Evolutionary conservation across 345 rosid genomes (phyloP), one percentile per base, ranked within the genome.

Genomic region (Salix brachista): DNA sequence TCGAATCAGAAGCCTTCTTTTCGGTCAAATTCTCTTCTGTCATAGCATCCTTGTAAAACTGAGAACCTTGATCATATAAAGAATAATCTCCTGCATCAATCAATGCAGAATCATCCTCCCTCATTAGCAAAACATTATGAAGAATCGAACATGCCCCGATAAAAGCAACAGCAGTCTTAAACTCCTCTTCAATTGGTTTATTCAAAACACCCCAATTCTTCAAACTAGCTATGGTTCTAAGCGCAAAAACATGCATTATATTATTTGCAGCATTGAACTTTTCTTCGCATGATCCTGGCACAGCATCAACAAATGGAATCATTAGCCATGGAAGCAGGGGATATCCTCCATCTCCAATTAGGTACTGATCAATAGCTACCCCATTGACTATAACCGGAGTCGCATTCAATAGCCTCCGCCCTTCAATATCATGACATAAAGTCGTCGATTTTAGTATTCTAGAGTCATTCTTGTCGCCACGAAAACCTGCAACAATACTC

Each of bases 321-420:
- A 91, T 86, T 50, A 91, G 67, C 92, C 95, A 89, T 21, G 90
- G 95, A 80, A 89, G 90, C 80, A 88, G 79, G 76, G 91, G 95
- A 65, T 88, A 91, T 19, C 75, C 85, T 73, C 70, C 79, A 75
- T 79, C 84, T 26, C 90, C 94, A 78, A 88, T 74, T 46, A 91
- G 75, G 71, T 91, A 91, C 80, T 88, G 91, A 74, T 79, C 77
- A 18, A 83, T 67, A 28, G 69, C 77, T 36, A 77, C 79, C 25
- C 88, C 88, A 78, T 78, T 78, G 21, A 83, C 81, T 61, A 72
- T 39, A 37, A 76, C 62, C 3, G 79, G 79, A 52, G 73, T 50
- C 0, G 87, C 83, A 78, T 80, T 85, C 78, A 90, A 30, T 26
- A 87, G 32, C 70, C 66, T 84, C 23, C 85, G 79, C 32, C 65